Conservation (phyloP, 805 yeast species). For the Saturnispora galanensis region DNA sequence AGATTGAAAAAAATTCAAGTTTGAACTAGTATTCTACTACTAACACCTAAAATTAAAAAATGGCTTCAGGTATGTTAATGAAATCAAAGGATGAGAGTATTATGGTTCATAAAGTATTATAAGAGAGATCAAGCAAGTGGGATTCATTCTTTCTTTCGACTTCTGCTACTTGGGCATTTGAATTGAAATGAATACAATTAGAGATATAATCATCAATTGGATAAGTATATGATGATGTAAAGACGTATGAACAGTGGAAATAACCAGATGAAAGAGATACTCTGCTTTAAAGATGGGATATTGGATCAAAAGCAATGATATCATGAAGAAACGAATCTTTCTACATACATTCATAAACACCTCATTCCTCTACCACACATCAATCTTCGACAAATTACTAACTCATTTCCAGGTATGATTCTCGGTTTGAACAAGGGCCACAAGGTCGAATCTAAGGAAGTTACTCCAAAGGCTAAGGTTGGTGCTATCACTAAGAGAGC, state of each 20-base stretch:
- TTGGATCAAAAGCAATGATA: too few relatives aligned
- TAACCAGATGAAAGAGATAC: too few relatives aligned
- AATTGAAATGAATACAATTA: too few relatives aligned
- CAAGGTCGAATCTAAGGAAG: constrained; percentile 80
- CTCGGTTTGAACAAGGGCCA: constrained; percentile 99
- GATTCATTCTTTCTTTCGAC: too few relatives aligned
- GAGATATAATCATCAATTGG: too few relatives aligned
- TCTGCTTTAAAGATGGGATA: too few relatives aligned
- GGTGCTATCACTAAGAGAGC: constrained; percentile 96
- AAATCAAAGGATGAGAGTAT: not conserved
- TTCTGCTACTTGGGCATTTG: too few relatives aligned
- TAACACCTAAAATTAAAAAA: constrained; percentile 23
- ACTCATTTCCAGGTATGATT: constrained; percentile 62
- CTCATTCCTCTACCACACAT: too few relatives aligned
- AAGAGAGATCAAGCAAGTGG: too few relatives aligned
- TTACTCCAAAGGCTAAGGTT: constrained; percentile 74
- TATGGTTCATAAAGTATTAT: too few relatives aligned
- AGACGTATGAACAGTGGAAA: too few relatives aligned
- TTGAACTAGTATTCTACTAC: not conserved
- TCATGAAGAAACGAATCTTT: not conserved
- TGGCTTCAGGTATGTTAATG: constrained; percentile 57
- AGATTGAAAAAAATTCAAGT: not conserved
- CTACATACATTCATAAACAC: not conserved
- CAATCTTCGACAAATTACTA: not conserved
- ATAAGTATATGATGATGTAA: too few relatives aligned